These are phyloP conservation scores for Yamadazyma sp. DNA, from an alignment of 1,139 yeast genomes.

Conservation along the genomic window DNA sequence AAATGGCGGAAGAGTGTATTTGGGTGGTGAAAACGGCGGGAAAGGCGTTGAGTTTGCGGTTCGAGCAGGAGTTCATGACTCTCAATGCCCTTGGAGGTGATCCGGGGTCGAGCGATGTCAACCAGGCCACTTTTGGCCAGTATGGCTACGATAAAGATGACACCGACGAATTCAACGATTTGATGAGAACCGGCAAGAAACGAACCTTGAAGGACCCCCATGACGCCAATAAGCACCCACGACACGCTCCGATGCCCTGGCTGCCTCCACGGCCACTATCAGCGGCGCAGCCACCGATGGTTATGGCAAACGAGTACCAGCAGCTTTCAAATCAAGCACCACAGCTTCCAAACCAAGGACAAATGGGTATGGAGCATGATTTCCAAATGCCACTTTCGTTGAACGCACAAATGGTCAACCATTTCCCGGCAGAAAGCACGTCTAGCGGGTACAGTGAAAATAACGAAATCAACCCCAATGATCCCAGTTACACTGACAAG, in stretches of 20 bases:
- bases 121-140: conserved; percentile 48
- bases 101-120: conserved; percentile 58
- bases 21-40: conserved; percentile 65
- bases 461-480: conserved; percentile 9
- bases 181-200: conserved; percentile 8
- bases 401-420: background rate
- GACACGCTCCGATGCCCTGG: background rate
- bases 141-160: conserved; percentile 29
- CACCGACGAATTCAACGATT: conserved; percentile 19
- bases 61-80: conserved; percentile 39
- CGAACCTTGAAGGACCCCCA: too few species aligned
- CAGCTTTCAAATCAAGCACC: background rate
- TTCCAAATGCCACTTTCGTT: too few species aligned
- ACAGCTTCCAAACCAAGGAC: background rate
- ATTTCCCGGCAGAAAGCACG: background rate
- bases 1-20: conserved; percentile 61
- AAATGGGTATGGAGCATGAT: too few species aligned
- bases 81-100: conserved; percentile 49
- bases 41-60: conserved; percentile 47
- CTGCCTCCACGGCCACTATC: background rate
- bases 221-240: background rate
- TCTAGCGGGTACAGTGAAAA: background rate
- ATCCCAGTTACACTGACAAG: conserved; percentile 9
- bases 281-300: too few species aligned
- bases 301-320: too few species aligned